phyloP scores from a whole-genome alignment of 495 filamentous ascomycete genomes.

The Aspergillus olivimuriae region DNA sequence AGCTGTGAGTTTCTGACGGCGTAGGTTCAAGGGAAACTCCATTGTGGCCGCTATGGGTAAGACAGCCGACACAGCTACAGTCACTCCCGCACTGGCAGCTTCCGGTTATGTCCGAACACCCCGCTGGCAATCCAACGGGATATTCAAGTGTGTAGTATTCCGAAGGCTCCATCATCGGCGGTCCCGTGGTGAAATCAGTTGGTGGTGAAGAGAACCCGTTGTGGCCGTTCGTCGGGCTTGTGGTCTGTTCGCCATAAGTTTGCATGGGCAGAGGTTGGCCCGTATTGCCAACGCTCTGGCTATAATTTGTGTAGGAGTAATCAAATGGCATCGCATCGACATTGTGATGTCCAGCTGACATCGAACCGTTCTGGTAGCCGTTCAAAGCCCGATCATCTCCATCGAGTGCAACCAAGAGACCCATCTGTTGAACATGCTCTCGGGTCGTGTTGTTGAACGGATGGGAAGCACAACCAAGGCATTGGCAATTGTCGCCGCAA shows the following conservation, averaged over 20 bases:
- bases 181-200: constrained; percentile 16
- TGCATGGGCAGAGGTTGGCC: constrained; percentile 12
- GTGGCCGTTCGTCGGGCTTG: constrained; percentile 11
- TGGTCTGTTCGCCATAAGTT: constrained; percentile 14
- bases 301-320: constrained; percentile 6
- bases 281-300: constrained; percentile 10
- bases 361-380: constrained; percentile 8
- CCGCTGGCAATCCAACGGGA: constrained; percentile 31
- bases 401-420: constrained; percentile 34
- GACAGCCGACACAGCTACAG: constrained; percentile 45
- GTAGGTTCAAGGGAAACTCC: constrained; percentile 20
- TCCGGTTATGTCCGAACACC: constrained; percentile 38
- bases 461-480: constrained; percentile 62
- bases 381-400: constrained; percentile 22
- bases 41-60: constrained; percentile 44
- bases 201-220: constrained; percentile 26
- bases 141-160: constrained; percentile 44
- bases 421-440: constrained; percentile 53
- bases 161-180: constrained; percentile 36
- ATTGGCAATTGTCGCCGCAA: constrained; percentile 64
- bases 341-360: neutral
- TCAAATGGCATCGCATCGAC: neutral
- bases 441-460: constrained; percentile 68
- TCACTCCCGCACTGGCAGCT: constrained; percentile 45
- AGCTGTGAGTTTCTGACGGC: neutral